Evolutionary conservation across 2,329 filamentous ascomycete genomes (phyloP), one percentile per base, ranked within the genome.

Genomic region (Lachnellula cervina): DNA sequence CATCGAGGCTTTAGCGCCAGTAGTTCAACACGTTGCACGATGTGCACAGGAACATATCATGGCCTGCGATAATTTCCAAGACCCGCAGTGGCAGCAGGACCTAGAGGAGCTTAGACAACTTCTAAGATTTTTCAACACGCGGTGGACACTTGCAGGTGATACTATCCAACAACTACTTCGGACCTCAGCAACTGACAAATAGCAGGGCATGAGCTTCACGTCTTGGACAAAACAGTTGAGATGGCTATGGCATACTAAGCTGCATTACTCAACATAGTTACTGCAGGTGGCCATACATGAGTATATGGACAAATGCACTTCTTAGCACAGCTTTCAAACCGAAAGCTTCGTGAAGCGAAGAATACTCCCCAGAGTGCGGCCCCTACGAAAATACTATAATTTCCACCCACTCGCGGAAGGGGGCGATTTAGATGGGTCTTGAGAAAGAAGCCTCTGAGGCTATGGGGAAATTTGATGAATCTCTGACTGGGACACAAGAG

Each of bases 21-120:
- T 56, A 2, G 49, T 59, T 25, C 46, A 42, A 34, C 59, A 63
- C 38, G 54, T 63, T 25, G 59, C 60, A 21, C 38, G 51, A 25
- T 59, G 59, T 49, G 59, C 59, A 3, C 56, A 62, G n/a, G 53
- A 60, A 9, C 61, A 63, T 50, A 62, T 63, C 11, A 23, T 58
- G 19, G 60, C 52, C 4, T 60, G 56, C 3, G 47, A 46, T 13
- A 53, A 60, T 44, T 59, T 60, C 37, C 45, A 57, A 19, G 57
- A 60, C 42, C 43, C 49, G 13, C 45, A 54, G 16, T 63, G 61
- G 61, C 16, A 56, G 32, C 54, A 59, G 28, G 61, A 63, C 21
- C 60, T 59, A 42, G 58, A 63, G 16, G 58, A 60, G 28, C 28
- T 63, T 35, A 56, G 58, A 38, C 58, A 52, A 34, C 53, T 59